These are phyloP conservation scores for Nakazawaea laoshanensis DNA, from an alignment of 805 yeast genomes.

Conservation along the genomic window DNA sequence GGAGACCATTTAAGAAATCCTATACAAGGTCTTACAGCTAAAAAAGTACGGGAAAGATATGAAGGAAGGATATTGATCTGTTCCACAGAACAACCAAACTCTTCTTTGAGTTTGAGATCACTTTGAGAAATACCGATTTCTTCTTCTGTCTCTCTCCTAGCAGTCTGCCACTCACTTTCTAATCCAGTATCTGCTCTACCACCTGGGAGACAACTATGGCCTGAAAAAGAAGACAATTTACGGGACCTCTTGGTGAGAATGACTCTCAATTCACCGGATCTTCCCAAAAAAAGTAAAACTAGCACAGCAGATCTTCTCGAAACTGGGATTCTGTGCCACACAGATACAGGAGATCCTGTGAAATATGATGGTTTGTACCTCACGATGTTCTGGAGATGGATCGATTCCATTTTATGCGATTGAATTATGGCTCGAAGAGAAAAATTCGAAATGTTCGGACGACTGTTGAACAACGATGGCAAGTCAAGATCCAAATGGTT, in stretches of 20 bases:
- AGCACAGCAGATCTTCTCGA: conserved; percentile 73
- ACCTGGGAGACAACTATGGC: conserved; percentile 90
- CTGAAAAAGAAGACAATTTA: conserved; percentile 65
- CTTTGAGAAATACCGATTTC: conserved; percentile 68
- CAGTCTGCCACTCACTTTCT: conserved; percentile 62
- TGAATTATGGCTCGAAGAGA: conserved; percentile 10
- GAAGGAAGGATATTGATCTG: conserved; percentile 61
- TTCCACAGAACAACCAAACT: conserved; percentile 52
- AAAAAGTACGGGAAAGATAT: conserved; percentile 71
- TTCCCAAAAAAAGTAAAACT: conserved; percentile 63
- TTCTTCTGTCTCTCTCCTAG: conserved; percentile 79
- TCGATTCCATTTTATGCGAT: conserved; percentile 23
- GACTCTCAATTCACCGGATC: conserved; percentile 68
- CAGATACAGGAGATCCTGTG: conserved; percentile 22
- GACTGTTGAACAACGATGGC: conserved; percentile 5
- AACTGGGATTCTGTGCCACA: conserved; percentile 62
- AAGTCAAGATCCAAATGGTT: conserved; percentile 6
- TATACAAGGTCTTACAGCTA: conserved; percentile 77
- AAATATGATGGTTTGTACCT: conserved; percentile 25
- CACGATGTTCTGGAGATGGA: conserved; percentile 24
- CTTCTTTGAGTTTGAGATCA: conserved; percentile 31
- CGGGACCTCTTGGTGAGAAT: conserved; percentile 73
- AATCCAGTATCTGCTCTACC: conserved; percentile 74
- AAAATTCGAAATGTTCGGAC: conserved; percentile 8
- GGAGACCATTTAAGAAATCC: conserved; percentile 46